A percentile compares a stretch with the other conserved stretches of the same genome.
phyloP scores from a whole-genome alignment of 257 asterid species.

The Capsicum chinense region DNA sequence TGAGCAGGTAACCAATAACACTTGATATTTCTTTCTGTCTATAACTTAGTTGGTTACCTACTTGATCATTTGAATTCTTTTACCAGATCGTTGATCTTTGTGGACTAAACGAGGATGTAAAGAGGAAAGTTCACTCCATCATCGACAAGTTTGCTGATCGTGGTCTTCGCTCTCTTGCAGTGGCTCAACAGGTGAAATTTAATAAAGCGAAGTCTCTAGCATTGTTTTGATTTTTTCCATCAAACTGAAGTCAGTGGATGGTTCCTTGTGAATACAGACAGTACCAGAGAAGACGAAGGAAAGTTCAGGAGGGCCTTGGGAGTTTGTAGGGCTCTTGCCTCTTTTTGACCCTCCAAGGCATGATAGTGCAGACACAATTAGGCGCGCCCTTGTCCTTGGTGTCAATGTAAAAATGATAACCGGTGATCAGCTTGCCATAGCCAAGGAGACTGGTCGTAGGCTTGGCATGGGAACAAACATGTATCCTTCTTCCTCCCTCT shows the following conservation, averaged over 20 bases:
- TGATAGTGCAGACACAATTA: slow-evolving; percentile 62
- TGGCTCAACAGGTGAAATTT: slow-evolving; percentile 51
- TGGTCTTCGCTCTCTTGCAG: slow-evolving; percentile 64
- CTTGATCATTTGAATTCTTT: not conserved
- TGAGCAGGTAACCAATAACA: slow-evolving; percentile 62
- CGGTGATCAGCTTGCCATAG: slow-evolving; percentile 55
- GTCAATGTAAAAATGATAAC: slow-evolving; percentile 71
- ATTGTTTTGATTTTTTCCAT: not conserved
- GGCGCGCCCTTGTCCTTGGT: slow-evolving; percentile 57
- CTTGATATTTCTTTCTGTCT: not conserved
- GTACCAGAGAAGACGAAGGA: slow-evolving; percentile 60
- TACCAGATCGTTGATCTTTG: slow-evolving; percentile 53
- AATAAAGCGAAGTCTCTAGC: not conserved
- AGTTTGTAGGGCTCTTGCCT: slow-evolving; percentile 61
- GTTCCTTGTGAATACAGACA: slow-evolving; percentile 38
- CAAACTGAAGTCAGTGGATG: slow-evolving; percentile 1
- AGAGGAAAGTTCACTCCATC: slow-evolving; percentile 47
- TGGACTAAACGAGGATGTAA: slow-evolving; percentile 40
- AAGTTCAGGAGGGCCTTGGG: slow-evolving; percentile 60
- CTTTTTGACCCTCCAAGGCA: slow-evolving; percentile 70
- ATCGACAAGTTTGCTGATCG: slow-evolving; percentile 65
- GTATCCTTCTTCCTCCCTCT: slow-evolving; percentile 60
- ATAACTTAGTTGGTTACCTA: not conserved
- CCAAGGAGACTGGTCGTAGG: slow-evolving; percentile 56
- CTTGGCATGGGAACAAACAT: slow-evolving; percentile 61